phyloP scores from a whole-genome alignment of 345 rosid genomes.

The Aquilaria sinensis region DNA sequence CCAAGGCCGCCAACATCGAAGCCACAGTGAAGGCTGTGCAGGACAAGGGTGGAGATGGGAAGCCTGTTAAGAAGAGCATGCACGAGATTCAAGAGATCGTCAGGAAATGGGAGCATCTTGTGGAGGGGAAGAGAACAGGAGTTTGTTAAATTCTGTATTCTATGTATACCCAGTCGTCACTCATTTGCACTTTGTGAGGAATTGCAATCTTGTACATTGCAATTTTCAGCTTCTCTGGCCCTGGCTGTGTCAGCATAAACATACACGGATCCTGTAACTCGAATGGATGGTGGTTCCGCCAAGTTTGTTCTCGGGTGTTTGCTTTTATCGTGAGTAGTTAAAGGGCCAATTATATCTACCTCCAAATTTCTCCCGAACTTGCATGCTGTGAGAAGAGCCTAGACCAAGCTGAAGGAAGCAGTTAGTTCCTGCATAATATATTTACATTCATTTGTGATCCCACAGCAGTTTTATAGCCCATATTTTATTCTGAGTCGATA shows the following conservation, averaged over 20 bases:
- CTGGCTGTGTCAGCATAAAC: too few relatives aligned
- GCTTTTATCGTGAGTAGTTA: too few relatives aligned
- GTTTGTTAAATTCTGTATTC: constrained; percentile 16
- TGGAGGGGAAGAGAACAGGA: constrained; percentile 29
- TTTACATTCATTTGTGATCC: constrained; percentile 76
- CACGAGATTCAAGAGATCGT: constrained; percentile 36
- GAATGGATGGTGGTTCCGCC: too few relatives aligned
- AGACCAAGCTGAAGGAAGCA: constrained; percentile 87
- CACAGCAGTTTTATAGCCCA: constrained; percentile 73
- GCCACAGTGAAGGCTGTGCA: constrained; percentile 8
- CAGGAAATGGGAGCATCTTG: constrained; percentile 44
- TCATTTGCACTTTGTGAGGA: too few relatives aligned
- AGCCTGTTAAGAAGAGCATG: constrained; percentile 27
- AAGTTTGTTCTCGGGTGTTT: too few relatives aligned
- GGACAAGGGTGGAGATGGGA: background rate
- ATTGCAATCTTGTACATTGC: too few relatives aligned
- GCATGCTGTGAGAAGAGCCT: too few relatives aligned
- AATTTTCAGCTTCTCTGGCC: too few relatives aligned
- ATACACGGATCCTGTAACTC: too few relatives aligned
- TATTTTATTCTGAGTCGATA: constrained; percentile 78
- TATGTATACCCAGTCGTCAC: too few relatives aligned
- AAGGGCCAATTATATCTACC: too few relatives aligned
- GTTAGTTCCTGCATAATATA: constrained; percentile 89
- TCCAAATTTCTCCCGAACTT: too few relatives aligned
- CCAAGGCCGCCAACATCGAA: constrained; percentile 18